Evolutionary conservation across 2,329 filamentous ascomycete species (phyloP).

Genomic region (Penicillium thymicola): DNA sequence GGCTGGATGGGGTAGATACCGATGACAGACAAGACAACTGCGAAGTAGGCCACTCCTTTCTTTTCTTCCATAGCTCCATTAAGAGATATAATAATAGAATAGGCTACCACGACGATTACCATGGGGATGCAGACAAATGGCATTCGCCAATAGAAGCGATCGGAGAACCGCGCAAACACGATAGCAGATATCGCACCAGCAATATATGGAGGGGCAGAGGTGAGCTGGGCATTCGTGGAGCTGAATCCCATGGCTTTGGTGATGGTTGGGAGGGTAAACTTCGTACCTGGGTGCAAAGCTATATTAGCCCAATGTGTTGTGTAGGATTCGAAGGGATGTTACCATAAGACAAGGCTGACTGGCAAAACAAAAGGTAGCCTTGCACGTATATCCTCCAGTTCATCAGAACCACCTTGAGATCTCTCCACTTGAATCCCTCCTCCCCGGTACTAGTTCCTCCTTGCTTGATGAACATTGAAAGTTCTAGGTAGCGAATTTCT

Average conservation of each 20-base stretch:
- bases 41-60: conserved; percentile 22
- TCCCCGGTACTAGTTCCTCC: conserved; percentile 6
- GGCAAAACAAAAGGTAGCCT: conserved; percentile 29
- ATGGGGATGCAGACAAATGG: conserved; percentile 23
- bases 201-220: conserved; percentile 26
- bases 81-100: conserved; percentile 23
- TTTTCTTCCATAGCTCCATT: conserved; percentile 19
- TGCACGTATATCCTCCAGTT: conserved; percentile 39
- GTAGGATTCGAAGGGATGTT: conserved; percentile 10
- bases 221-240: conserved; percentile 34
- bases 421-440: conserved; percentile 26
- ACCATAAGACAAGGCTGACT: conserved; percentile 23
- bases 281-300: conserved; percentile 32
- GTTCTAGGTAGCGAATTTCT: conserved; percentile 38
- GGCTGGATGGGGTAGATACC: conserved; percentile 29
- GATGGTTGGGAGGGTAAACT: conserved; percentile 38
- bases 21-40: conserved; percentile 21
- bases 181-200: conserved; percentile 26
- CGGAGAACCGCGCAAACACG: conserved; percentile 21
- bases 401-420: conserved; percentile 33
- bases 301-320: conserved; percentile 18
- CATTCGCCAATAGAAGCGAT: conserved; percentile 26
- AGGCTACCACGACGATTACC: conserved; percentile 14
- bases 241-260: conserved; percentile 38
- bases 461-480: conserved; percentile 34